Percentiles rank a stretch among this genome's conserved stretches.
Conservation (phyloP, 805 yeast genomes). For the Starmerella scarabaei region DNA sequence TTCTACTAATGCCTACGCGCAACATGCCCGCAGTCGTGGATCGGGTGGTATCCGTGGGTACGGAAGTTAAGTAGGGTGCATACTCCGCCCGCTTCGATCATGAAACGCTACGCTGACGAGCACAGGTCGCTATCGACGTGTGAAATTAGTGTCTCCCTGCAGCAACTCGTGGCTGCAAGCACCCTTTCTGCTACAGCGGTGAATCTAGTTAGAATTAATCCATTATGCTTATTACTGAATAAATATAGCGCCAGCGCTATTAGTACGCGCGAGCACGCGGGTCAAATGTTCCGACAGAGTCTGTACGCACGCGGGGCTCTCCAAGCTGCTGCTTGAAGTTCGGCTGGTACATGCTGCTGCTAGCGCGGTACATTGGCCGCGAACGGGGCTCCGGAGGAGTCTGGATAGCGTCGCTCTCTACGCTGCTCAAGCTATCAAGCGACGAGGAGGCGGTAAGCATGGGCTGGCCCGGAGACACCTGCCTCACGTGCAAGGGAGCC, state of each 20-base stretch:
- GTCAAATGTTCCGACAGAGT: background rate
- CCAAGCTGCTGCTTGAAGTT: background rate
- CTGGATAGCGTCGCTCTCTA: conserved; percentile 13
- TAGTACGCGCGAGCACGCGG: background rate
- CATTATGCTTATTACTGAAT: too few species aligned
- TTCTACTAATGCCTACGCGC: too few species aligned
- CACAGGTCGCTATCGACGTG: too few species aligned
- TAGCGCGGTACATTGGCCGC: conserved; percentile 1
- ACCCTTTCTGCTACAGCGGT: too few species aligned
- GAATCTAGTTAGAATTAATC: too few species aligned
- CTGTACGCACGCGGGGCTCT: background rate
- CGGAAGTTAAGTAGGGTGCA: too few species aligned
- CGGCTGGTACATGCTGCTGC: conserved; percentile 3
- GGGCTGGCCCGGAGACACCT: conserved; percentile 13
- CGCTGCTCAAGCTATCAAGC: conserved; percentile 20
- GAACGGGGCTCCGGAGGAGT: conserved; percentile 14
- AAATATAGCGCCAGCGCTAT: background rate
- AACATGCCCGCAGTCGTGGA: too few species aligned
- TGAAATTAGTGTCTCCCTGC: too few species aligned
- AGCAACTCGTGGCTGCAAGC: too few species aligned
- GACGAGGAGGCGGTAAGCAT: conserved; percentile 21
- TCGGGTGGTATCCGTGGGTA: too few species aligned
- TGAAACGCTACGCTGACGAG: too few species aligned
- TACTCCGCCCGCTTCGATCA: too few species aligned
- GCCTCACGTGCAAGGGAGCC: conserved; percentile 12